phyloP scores from a whole-genome alignment of 306 rosid genomes.

The Corylus americana region DNA sequence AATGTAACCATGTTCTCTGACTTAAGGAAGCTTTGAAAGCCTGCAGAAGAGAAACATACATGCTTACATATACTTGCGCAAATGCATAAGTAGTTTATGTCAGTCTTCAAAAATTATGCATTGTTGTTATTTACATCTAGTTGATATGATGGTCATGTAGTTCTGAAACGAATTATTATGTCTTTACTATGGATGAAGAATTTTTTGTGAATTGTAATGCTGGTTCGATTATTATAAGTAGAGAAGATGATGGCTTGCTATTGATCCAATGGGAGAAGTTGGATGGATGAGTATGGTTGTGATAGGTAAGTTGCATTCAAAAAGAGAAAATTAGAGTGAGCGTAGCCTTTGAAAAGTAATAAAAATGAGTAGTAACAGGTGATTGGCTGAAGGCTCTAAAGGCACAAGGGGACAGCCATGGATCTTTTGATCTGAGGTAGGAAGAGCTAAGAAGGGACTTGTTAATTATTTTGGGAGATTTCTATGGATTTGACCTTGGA shows the following conservation, averaged over 20 bases:
- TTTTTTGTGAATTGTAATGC: not conserved
- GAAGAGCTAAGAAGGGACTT: not conserved
- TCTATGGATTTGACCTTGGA: not conserved
- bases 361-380: not conserved
- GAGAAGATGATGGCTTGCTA: not conserved
- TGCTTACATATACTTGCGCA: not conserved
- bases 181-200: constrained; percentile 6
- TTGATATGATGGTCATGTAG: constrained; percentile 21
- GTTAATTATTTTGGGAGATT: not conserved
- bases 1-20: too few relatives aligned
- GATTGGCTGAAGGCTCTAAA: constrained; percentile 3
- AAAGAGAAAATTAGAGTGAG: not conserved
- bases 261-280: not conserved
- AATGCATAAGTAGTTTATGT: not conserved
- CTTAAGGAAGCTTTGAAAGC: too few relatives aligned
- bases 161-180: not conserved
- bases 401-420: not conserved
- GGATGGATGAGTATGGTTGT: not conserved
- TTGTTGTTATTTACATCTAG: constrained; percentile 6
- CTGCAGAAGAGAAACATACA: not conserved
- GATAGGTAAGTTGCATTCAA: not conserved
- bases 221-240: not conserved
- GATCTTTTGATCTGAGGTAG: not conserved
- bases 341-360: not conserved
- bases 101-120: not conserved